Base-by-base conservation (phyloP, 2,329 filamentous ascomycete genomes). In the Colletotrichum sp. region DNA sequence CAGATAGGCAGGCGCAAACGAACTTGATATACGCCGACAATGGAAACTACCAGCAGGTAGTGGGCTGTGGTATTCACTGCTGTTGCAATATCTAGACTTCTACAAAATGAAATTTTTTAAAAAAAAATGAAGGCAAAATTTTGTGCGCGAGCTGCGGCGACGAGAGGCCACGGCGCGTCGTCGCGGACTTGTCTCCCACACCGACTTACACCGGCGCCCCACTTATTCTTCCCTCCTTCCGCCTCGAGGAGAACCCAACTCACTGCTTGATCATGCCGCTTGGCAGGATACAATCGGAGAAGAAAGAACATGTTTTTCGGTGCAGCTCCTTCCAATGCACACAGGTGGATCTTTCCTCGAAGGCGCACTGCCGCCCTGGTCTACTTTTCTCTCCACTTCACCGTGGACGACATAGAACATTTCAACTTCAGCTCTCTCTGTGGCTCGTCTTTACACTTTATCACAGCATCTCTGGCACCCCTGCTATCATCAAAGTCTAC, bases 341-440 rank as follows among this genome's bases (percentile, higher is more conserved):
- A 0, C 36, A 1, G 16, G 0, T 1, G 36, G 15, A 39, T 39
- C 36, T 39, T 39, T 39, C 8, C 36, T 16, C 1, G 36, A 39
- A 39, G 1, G 7, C 15, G 34, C 2, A 9, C 8, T 39, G 0
- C 36, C 36, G 36, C 16, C 16, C 8, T 44, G 16, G 16, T 16
- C 36, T 44, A 44, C 36, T 44, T 44, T 44, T 10, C 36, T 44
- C 8, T 44, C 36, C 36, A 44, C 5, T 44, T 44, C 36, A 10
- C 36, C 16, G 36, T 39, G 36, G 36, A 44, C 36, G 36, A 18
- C 36, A 44, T 44, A 6, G 16, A 44, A 44, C 16, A 18, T n/a
- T 44, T n/a, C 16, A 44, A 44, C 36, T 44, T 44, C 36, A 44
- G 16, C 36, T 44, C 36, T 44, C 36, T 44, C 36, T 3, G 16